Conservation (phyloP, 1,284 basidiomycete species). For the Ustilago nuda region DNA sequence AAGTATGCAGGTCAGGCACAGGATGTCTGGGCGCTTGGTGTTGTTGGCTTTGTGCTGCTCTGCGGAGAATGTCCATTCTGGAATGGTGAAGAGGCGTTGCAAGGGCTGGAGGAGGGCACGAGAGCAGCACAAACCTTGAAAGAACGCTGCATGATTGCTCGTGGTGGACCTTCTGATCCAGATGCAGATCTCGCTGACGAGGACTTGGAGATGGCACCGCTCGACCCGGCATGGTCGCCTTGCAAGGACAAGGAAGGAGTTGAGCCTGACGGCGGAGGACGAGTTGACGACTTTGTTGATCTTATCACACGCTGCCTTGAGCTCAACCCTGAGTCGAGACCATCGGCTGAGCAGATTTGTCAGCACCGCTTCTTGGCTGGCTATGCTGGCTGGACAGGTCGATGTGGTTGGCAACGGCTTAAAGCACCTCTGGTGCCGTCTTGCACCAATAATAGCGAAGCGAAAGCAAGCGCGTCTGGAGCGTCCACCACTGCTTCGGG, state of each 20-base stretch:
- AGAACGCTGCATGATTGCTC: conserved; percentile 54
- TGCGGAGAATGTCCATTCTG: conserved; percentile 89
- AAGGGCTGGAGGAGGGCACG: conserved; percentile 60
- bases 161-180: conserved; percentile 32
- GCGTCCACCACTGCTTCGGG: background rate
- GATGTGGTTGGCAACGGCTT: conserved; percentile 62
- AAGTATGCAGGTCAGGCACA: conserved; percentile 95
- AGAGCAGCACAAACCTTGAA: conserved; percentile 57
- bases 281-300: conserved; percentile 81
- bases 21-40: conserved; percentile 98
- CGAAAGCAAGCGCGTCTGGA: conserved; percentile 8
- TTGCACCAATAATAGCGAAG: conserved; percentile 27
- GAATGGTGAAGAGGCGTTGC: conserved; percentile 71
- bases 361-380: conserved; percentile 82
- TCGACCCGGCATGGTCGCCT: conserved; percentile 38
- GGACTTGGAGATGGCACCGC: conserved; percentile 25
- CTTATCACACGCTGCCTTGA: conserved; percentile 83
- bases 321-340: conserved; percentile 73
- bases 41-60: conserved; percentile 93
- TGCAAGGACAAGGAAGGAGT: conserved; percentile 41
- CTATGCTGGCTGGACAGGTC: conserved; percentile 70
- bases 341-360: conserved; percentile 83
- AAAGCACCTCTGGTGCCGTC: conserved; percentile 26
- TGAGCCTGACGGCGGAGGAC: conserved; percentile 78
- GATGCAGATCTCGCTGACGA: conserved; percentile 20